Percentiles rank a stretch among this genome's conserved stretches.
phyloP scores from a whole-genome alignment of 2,329 filamentous ascomycete species.

The Botrytis cinerea region DNA sequence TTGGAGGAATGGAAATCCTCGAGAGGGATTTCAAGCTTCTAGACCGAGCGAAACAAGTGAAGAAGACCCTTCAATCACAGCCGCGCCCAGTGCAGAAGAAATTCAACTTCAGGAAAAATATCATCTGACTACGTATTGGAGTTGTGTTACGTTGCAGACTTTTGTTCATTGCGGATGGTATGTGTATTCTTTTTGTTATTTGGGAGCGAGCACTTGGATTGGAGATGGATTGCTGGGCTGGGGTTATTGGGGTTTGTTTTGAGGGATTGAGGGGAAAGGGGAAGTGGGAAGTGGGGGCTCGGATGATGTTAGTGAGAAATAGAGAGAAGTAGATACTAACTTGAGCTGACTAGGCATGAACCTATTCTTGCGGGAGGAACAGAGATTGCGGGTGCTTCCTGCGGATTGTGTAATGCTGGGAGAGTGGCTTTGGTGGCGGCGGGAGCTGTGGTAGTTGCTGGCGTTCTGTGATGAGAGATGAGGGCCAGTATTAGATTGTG shows the following conservation, averaged over 20 bases:
- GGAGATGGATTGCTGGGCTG: background rate
- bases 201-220: background rate
- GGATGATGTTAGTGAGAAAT: background rate
- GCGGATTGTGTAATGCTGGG: constrained; percentile 16
- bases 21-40: background rate
- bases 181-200: constrained; percentile 12
- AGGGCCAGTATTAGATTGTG: too few species aligned
- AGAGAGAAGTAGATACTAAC: background rate
- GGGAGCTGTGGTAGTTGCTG: constrained; percentile 26
- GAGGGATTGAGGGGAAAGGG: background rate
- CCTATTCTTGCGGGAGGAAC: constrained; percentile 37
- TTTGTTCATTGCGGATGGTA: constrained; percentile 36
- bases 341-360: constrained; percentile 31
- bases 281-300: background rate
- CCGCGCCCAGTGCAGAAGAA: constrained; percentile 24
- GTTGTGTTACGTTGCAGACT: constrained; percentile 34
- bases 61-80: constrained; percentile 24
- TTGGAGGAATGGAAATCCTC: too few species aligned
- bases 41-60: background rate
- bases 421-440: constrained; percentile 16
- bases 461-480: constrained; percentile 15
- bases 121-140: constrained; percentile 39
- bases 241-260: background rate
- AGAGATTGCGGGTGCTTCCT: constrained; percentile 35
- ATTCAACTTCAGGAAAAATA: constrained; percentile 34